A percentile compares a stretch with the other conserved stretches of the same genome.
These are phyloP conservation scores for Peronosclerospora sorghi DNA, from an alignment of 352 stramenopile genomes.

Conservation along the genomic window DNA sequence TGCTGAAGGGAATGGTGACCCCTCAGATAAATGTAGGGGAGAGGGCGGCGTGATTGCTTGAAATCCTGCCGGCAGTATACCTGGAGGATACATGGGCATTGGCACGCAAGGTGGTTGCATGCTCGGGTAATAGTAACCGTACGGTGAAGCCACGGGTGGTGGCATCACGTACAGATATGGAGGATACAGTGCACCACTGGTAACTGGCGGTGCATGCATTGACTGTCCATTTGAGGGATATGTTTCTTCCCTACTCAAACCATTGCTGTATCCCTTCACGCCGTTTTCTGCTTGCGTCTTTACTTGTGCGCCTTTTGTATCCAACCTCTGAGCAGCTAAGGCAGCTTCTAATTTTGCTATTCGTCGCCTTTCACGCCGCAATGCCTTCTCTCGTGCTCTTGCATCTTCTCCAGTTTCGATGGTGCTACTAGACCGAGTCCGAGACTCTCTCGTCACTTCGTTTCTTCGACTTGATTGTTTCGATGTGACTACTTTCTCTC, in stretches of 20 bases:
- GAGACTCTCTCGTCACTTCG: constrained; percentile 3
- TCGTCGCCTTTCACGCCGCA: constrained; percentile 23
- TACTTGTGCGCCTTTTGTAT: constrained; percentile 1
- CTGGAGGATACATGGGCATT: constrained; percentile 21
- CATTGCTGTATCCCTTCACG: not conserved
- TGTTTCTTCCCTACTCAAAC: not conserved
- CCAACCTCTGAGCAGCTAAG: constrained; percentile 22
- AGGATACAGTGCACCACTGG: constrained; percentile 21
- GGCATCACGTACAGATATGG: constrained; percentile 31
- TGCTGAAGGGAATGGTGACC: constrained; percentile 13
- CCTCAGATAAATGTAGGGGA: constrained; percentile 11
- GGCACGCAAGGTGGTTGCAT: constrained; percentile 19
- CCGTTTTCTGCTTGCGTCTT: constrained; percentile 2
- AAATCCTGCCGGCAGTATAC: constrained; percentile 15
- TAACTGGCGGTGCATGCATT: constrained; percentile 1
- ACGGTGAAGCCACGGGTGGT: constrained; percentile 14
- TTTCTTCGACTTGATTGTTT: not conserved
- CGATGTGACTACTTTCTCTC: constrained; percentile 10
- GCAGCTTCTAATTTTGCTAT: constrained; percentile 27
- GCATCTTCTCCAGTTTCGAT: constrained; percentile 11
- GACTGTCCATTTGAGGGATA: constrained; percentile 10
- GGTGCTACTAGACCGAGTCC: constrained; percentile 5
- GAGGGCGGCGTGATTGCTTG: constrained; percentile 9
- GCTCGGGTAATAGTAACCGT: constrained; percentile 33
- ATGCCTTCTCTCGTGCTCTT: constrained; percentile 17